These are phyloP conservation scores for Kappamyces sp. DNA, from an alignment of 192 early-diverging fungal genomes.

Conservation along the genomic window DNA sequence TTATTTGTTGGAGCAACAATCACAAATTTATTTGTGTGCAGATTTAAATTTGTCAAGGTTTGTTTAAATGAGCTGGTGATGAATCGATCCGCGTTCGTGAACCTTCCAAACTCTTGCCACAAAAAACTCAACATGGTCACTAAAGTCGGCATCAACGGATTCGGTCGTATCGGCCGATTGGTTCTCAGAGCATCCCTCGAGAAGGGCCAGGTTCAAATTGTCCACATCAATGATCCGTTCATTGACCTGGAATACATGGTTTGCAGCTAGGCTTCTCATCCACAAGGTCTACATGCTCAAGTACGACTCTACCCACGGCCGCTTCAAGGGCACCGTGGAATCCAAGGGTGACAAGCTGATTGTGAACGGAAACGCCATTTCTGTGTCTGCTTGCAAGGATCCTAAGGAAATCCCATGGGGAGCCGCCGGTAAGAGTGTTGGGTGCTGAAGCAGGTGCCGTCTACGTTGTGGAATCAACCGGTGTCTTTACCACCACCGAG, in stretches of 20 bases:
- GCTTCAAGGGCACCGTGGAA: conserved; percentile 78
- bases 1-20: too few species aligned
- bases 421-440: conserved; percentile 16
- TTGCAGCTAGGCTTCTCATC: background rate
- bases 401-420: conserved; percentile 91
- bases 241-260: conserved; percentile 94
- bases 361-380: conserved; percentile 78
- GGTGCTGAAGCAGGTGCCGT: conserved; percentile 50
- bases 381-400: conserved; percentile 68
- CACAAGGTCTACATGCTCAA: conserved; percentile 82
- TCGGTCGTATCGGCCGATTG: conserved; percentile 98
- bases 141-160: conserved; percentile 60
- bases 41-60: too few species aligned
- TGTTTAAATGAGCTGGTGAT: too few species aligned
- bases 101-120: too few species aligned
- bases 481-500: conserved; percentile 92
- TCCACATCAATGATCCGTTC: conserved; percentile 94
- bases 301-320: conserved; percentile 99
- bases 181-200: conserved; percentile 83
- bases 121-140: too few species aligned
- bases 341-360: conserved; percentile 80
- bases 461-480: conserved; percentile 98
- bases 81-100: too few species aligned
- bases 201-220: conserved; percentile 45
- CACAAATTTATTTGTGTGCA: too few species aligned